phyloP scores from a whole-genome alignment of 805 yeast genomes.

The Kuraishia hungarica region DNA sequence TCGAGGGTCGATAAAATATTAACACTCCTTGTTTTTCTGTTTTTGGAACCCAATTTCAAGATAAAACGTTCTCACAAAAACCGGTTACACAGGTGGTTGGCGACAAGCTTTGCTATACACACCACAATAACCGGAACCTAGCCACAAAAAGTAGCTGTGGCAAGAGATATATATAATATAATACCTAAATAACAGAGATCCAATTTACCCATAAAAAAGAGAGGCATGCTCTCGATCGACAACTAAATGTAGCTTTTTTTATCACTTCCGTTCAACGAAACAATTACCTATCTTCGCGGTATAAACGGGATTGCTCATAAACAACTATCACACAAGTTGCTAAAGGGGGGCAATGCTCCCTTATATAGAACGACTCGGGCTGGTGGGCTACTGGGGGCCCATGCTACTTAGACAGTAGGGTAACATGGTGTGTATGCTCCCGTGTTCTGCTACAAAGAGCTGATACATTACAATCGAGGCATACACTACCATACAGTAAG shows the following conservation, averaged over 20 bases:
- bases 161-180: not conserved
- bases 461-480: no score
- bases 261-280: not conserved
- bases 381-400: no score
- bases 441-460: no score
- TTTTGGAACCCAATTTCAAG: not conserved
- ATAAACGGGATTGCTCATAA: not conserved
- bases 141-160: not conserved
- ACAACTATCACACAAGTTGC: not conserved
- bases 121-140: not conserved
- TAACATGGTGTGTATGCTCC: no score
- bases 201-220: not conserved
- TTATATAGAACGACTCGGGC: not conserved
- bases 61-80: not conserved
- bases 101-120: not conserved
- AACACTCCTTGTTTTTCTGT: not conserved
- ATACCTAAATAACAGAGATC: not conserved
- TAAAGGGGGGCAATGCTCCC: not conserved
- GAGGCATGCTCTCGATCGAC: not conserved
- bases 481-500: no score
- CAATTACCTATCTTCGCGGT: not conserved
- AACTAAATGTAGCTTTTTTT: not conserved
- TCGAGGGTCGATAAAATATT: not conserved
- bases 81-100: not conserved
- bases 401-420: no score